Percentiles rank a stretch among this genome's conserved stretches.
phyloP scores from a whole-genome alignment of 1,284 basidiomycete genomes.

The Somion occarium region DNA sequence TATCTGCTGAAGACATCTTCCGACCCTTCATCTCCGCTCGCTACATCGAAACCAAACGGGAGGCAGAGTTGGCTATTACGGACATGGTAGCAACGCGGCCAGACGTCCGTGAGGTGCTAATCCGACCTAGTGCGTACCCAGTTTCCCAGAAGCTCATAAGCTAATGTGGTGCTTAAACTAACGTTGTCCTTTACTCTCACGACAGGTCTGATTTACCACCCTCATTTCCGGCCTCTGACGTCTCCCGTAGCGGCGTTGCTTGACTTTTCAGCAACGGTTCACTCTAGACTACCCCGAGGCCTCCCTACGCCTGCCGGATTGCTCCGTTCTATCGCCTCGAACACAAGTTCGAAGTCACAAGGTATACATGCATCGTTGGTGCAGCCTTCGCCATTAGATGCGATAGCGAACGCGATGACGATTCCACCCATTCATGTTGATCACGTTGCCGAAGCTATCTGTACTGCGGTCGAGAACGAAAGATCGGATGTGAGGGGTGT shows the following conservation, averaged over 20 bases:
- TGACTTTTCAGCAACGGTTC: conserved; percentile 71
- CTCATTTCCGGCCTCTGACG: conserved; percentile 84
- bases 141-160: conserved; percentile 30
- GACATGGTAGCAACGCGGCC: conserved; percentile 37
- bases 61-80: conserved; percentile 75
- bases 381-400: conserved; percentile 48
- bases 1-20: conserved; percentile 94
- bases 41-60: conserved; percentile 88
- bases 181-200: not conserved
- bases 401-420: conserved; percentile 72
- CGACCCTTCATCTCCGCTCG: conserved; percentile 79
- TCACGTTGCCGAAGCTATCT: conserved; percentile 86
- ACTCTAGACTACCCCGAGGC: conserved; percentile 46
- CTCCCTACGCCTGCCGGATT: conserved; percentile 64
- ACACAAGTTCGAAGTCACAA: conserved; percentile 22
- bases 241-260: conserved; percentile 84
- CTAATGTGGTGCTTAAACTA: too few species aligned
- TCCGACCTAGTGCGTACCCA: conserved; percentile 73
- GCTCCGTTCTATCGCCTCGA: conserved; percentile 46
- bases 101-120: conserved; percentile 64
- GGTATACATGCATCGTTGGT: conserved; percentile 19
- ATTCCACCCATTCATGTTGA: conserved; percentile 94
- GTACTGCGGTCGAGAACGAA: conserved; percentile 37
- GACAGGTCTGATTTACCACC: conserved; percentile 91
- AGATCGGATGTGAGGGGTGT: conserved; percentile 55